phyloP scores from a whole-genome alignment of 2,329 filamentous ascomycete species.

The Cladosporium sp. region DNA sequence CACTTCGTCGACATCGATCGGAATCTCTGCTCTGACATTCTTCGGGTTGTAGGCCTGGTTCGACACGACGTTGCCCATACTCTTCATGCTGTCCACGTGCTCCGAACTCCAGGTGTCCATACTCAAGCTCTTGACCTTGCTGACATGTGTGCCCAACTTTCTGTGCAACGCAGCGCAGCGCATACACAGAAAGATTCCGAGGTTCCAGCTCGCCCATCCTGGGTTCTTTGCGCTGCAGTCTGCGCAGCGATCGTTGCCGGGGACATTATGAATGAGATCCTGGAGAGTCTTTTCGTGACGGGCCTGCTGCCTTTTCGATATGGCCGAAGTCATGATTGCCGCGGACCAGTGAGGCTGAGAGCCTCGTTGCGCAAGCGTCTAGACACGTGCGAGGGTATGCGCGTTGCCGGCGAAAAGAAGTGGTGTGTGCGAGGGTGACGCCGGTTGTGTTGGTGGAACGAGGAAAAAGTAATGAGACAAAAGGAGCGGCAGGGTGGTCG shows the following conservation, averaged over 20 bases:
- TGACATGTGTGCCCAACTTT: slow-evolving; percentile 95
- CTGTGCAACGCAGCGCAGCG: slow-evolving; percentile 93
- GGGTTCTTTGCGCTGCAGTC: slow-evolving; percentile 91
- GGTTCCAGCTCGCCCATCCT: slow-evolving; percentile 98
- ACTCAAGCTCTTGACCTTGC: slow-evolving; percentile 96
- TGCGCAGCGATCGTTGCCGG: slow-evolving; percentile 91
- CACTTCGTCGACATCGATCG: slow-evolving; percentile 86
- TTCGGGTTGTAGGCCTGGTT: slow-evolving; percentile 89
- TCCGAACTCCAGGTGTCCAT: slow-evolving; percentile 98
- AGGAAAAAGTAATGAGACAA: neutral
- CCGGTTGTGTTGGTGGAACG: neutral
- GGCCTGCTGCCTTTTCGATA: slow-evolving; percentile 96
- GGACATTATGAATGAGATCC: slow-evolving; percentile 78
- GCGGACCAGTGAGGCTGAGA: neutral
- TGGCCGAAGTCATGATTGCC: slow-evolving; percentile 63
- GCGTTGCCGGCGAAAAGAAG: slow-evolving; percentile 5
- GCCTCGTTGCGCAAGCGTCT: slow-evolving; percentile 15
- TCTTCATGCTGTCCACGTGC: slow-evolving; percentile 98
- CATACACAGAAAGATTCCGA: slow-evolving; percentile 97
- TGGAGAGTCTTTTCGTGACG: slow-evolving; percentile 92
- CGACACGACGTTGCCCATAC: slow-evolving; percentile 79
- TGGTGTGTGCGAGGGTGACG: neutral
- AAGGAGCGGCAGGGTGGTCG: slow-evolving; percentile 8
- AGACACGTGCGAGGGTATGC: slow-evolving; percentile 7
- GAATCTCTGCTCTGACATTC: slow-evolving; percentile 78